Conservation (phyloP, 2,329 filamentous ascomycete genomes). For the Neofusicoccum kwambonambiense region DNA sequence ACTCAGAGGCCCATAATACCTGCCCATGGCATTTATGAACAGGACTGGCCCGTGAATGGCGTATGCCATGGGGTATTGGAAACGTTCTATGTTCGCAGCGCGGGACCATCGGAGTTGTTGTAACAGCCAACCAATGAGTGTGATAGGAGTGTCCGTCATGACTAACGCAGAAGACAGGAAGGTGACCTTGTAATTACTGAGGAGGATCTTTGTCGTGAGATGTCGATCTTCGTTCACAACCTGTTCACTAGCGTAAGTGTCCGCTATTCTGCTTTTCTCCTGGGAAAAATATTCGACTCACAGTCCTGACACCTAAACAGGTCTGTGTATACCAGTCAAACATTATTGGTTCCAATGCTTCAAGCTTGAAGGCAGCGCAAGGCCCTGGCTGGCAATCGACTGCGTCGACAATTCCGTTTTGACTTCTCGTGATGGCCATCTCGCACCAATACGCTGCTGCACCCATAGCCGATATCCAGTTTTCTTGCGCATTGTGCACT, state of each 20-base stretch:
- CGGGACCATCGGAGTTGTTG: slow-evolving; percentile 41
- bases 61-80: slow-evolving; percentile 37
- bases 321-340: slow-evolving; percentile 40
- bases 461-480: slow-evolving; percentile 30
- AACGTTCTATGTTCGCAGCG: slow-evolving; percentile 38
- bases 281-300: slow-evolving; percentile 7
- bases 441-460: slow-evolving; percentile 38
- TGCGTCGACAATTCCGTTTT: slow-evolving; percentile 29
- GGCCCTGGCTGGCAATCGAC: slow-evolving; percentile 41
- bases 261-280: no score
- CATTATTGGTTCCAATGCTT: slow-evolving; percentile 31
- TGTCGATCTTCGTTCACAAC: slow-evolving; percentile 42
- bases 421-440: slow-evolving; percentile 34
- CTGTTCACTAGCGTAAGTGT: background rate
- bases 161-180: slow-evolving; percentile 36
- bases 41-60: slow-evolving; percentile 34
- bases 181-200: slow-evolving; percentile 35
- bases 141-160: slow-evolving; percentile 39
- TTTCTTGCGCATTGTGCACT: slow-evolving; percentile 35
- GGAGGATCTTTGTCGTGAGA: slow-evolving; percentile 36
- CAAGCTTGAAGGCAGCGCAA: slow-evolving; percentile 36
- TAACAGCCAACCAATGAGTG: slow-evolving; percentile 34
- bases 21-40: slow-evolving; percentile 30
- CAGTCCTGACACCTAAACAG: slow-evolving; percentile 35
- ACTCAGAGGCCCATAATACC: no score